Percentiles rank a stretch among this genome's conserved stretches.
Evolutionary conservation across 202 grass and related monocot genomes (phyloP).

Genomic region (Elaeis oleifera): DNA sequence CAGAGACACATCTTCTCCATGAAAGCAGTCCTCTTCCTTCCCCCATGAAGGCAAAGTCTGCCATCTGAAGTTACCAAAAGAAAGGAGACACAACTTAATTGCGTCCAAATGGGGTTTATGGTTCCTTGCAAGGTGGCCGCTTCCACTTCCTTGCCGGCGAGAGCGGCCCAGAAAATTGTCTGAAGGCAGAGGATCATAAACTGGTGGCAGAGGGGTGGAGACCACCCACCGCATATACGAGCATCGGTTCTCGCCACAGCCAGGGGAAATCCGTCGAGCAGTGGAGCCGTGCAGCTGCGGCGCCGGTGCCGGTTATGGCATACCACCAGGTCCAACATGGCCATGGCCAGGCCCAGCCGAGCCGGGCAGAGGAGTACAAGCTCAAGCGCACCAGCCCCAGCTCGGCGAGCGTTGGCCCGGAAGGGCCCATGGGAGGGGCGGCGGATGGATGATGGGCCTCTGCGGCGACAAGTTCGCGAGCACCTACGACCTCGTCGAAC

Average conservation of each 20-base stretch:
- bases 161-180: conserved; percentile 1
- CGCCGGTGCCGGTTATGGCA: conserved; percentile 25
- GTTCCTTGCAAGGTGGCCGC: not conserved
- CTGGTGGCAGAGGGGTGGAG: conserved; percentile 26
- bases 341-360: conserved; percentile 32
- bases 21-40: too few species aligned
- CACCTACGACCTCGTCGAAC: conserved; percentile 68
- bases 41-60: too few species aligned
- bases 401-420: conserved; percentile 32
- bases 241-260: conserved; percentile 15
- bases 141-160: conserved; percentile 4
- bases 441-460: conserved; percentile 25
- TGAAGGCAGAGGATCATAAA: conserved; percentile 7
- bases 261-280: conserved; percentile 13
- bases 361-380: conserved; percentile 32
- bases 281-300: conserved; percentile 1
- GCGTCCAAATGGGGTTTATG: too few species aligned
- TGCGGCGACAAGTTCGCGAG: conserved; percentile 43
- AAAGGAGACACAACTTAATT: too few species aligned
- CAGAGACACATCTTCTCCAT: too few species aligned
- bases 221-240: not conserved
- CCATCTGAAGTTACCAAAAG: too few species aligned
- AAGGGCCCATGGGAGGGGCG: not conserved
- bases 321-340: conserved; percentile 44
- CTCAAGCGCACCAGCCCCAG: conserved; percentile 32